Evolutionary conservation across 768 basidiomycete species (phyloP), one percentile per base, ranked within the genome.

Genomic region (Coprinopsis sp.): DNA sequence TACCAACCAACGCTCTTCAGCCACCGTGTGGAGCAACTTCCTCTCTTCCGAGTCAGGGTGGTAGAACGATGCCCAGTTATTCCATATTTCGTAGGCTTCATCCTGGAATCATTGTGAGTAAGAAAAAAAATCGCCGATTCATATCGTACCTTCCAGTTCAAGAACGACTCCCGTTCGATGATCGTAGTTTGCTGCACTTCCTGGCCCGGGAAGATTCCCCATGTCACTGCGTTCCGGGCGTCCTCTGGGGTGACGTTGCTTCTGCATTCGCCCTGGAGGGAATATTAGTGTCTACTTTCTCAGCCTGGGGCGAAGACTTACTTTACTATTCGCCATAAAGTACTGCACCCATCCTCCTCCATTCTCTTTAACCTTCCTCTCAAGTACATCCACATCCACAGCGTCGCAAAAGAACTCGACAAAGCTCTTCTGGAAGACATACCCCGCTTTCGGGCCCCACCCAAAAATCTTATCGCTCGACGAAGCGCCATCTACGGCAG

Each of bases 141-240:
- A 29, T 28, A 1, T 36, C 6, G 22, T 37, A 93, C 95, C 85
- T 94, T 97, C 96, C 96, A 99, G 0, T 91, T 84, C 28, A 90
- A 66, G 73, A 99, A 99, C 12, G 91, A 95, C 59, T 92, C 87
- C 40, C 79, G 80, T 60, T 97, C 96, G 28, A 99, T 98, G 54
- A 98, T 92, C 0, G 96, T 99, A 4, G 95, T 90, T 58, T 97
- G 95, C 2, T 85, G 79, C 37, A 99, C 86, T 65, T 99, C 96
- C 60, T 96, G 89, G 0, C 91, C 96, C 0, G 93, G 91, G 64
- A 99, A 99, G 5, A 98, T 85, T 46, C 94, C 96, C 96, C 96
- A 99, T 1, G 96, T 99, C 6, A 99, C 96, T 0, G 93, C 94
- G 63, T 97, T 97, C 46, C 89, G 79, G 12, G 81, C 86, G 27